Base-by-base conservation (phyloP, 805 yeast genomes). In the Candida pseudoglaebosa region DNA sequence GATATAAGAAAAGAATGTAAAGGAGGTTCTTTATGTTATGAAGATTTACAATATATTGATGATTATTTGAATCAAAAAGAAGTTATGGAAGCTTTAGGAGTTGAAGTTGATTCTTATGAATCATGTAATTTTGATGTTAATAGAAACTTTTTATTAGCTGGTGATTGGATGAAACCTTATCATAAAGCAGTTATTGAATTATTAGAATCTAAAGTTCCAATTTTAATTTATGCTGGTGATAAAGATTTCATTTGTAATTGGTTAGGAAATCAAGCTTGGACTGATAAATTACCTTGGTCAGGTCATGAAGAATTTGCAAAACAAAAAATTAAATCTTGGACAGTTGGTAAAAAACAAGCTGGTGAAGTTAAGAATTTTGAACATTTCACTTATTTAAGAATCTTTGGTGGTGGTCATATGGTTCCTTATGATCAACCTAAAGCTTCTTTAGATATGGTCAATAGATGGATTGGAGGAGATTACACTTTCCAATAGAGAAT, bases 381-480 rank as follows among this genome's bases (percentile, higher is more conserved):
- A 37, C 73, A 78, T 46, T 78, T 90, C 50, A 84, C 95, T 4
- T 90, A 82, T 70, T 71, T 87, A 63, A 77, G 96, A 62, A 79
- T 89, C 6, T 89, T 72, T 54, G 93, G 78, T 43, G 97, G 91
- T 39, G 97, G 97, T 18, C 97, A 90, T 65, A 89, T 90, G 96
- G 95, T 87, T 46, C 96, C 97, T 16, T 83, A 70, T 54, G 89
- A 90, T 62, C 93, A 84, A 67, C 95, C 96, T 24, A 80, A 77
- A 53, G 71, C 73, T 53, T 69, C 95, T 3, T 70, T 84, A 45
- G 89, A 78, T 40, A 81, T 90, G 89, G 77, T 90, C 47, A 84
- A 86, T 70, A 75, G 84, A 60, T 90, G 96, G 96, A 63, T 86
- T 37, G 48, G 65, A 33, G 95, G 91, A 32, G 82, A 84, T 57